These are phyloP conservation scores for Amanita phalloides DNA, from an alignment of 768 basidiomycete genomes.

Conservation along the genomic window DNA sequence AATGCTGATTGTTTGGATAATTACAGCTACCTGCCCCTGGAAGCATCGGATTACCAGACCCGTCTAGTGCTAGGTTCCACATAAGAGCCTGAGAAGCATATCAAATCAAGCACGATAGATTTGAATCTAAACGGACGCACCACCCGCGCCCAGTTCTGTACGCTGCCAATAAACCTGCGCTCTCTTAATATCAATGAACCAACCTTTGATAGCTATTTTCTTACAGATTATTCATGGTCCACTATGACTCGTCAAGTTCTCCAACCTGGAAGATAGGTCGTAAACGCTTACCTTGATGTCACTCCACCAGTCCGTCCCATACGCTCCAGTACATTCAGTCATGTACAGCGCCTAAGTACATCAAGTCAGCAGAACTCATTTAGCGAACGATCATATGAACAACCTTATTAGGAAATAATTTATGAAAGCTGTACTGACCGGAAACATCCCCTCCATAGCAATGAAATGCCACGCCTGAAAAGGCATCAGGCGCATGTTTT, in stretches of 20 bases:
- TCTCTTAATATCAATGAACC: not conserved
- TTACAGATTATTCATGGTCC: conserved; percentile 61
- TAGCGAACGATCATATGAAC: not conserved
- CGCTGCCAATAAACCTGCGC: conserved; percentile 4
- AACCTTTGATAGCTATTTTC: not conserved
- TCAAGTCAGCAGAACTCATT: not conserved
- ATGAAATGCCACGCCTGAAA: conserved; percentile 61
- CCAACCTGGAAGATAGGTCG: not conserved
- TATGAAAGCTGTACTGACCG: conserved; percentile 46
- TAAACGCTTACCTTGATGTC: conserved; percentile 51
- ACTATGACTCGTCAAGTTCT: conserved; percentile 23
- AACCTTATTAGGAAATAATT: conserved; percentile 45
- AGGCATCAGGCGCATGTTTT: conserved; percentile 42
- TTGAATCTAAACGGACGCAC: not conserved
- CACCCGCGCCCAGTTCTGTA: not conserved
- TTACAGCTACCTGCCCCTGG: conserved; percentile 55
- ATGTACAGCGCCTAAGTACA: conserved; percentile 30
- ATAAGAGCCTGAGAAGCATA: too few species aligned
- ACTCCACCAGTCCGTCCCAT: conserved; percentile 67
- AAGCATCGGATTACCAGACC: conserved; percentile 48
- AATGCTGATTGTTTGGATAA: conserved; percentile 11
- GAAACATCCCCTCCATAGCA: conserved; percentile 51
- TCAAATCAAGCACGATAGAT: too few species aligned
- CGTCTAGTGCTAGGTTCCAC: conserved; percentile 13
- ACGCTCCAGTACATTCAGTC: conserved; percentile 55